A percentile compares a stretch with the other conserved stretches of the same genome.
These are phyloP conservation scores for Trichoderma afroharzianum DNA, from an alignment of 2,329 filamentous ascomycete genomes.

Conservation along the genomic window DNA sequence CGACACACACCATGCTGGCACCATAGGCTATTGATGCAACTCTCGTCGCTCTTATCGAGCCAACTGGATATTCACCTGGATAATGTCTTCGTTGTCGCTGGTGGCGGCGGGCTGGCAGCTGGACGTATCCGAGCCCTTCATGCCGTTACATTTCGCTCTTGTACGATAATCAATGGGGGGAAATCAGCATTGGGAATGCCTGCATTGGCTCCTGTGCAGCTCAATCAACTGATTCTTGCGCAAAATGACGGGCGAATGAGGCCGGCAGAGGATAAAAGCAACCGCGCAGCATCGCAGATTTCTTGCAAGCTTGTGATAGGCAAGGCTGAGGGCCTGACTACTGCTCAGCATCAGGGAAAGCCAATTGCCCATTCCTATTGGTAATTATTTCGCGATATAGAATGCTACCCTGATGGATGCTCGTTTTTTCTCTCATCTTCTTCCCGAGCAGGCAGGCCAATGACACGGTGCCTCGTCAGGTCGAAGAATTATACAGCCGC, in stretches of 20 bases:
- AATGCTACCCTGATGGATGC: slow-evolving; percentile 3
- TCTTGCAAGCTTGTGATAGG: slow-evolving; percentile 7
- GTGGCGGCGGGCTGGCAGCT: slow-evolving; percentile 1
- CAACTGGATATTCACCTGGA: slow-evolving; percentile 14
- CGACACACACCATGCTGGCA: slow-evolving; percentile 15
- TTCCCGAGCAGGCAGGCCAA: not conserved
- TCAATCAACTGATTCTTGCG: not conserved
- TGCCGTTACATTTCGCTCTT: slow-evolving; percentile 10
- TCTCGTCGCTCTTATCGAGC: slow-evolving; percentile 3
- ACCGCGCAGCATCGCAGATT: not conserved
- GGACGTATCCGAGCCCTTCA: not conserved
- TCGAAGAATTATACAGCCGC: slow-evolving; percentile 14
- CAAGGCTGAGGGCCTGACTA: slow-evolving; percentile 9
- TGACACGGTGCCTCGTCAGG: slow-evolving; percentile 7
- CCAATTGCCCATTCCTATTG: slow-evolving; percentile 10
- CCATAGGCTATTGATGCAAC: slow-evolving; percentile 13
- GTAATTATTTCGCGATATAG: slow-evolving; percentile 12
- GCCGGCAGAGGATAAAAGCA: slow-evolving; percentile 12
- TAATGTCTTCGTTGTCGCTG: slow-evolving; percentile 4
- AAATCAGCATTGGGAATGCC: slow-evolving; percentile 9
- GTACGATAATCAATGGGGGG: not conserved
- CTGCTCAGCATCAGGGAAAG: not conserved
- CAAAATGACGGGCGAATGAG: slow-evolving; percentile 2
- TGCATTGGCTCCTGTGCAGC: slow-evolving; percentile 14
- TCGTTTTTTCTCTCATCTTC: not conserved